Evolutionary conservation across 192 early-diverging fungal species (phyloP).

Genomic region (Umbelopsis sp.): DNA sequence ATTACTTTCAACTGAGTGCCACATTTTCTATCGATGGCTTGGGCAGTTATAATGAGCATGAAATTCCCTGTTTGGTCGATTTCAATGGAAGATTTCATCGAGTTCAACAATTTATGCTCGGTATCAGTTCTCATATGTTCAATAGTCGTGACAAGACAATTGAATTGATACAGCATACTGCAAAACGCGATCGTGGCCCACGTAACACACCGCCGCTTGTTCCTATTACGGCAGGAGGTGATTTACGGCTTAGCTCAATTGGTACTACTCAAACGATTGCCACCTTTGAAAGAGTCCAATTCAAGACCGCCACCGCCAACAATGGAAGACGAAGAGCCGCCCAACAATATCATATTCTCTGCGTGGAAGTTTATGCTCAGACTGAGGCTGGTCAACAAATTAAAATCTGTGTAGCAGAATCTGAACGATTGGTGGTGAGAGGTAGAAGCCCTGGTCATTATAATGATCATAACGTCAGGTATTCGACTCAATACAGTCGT

Average conservation of each 20-base stretch:
- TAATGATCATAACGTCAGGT: constrained; percentile 43
- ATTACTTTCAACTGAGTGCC: constrained; percentile 78
- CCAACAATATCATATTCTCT: constrained; percentile 86
- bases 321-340: constrained; percentile 88
- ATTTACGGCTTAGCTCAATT: constrained; percentile 33
- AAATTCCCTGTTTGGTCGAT: constrained; percentile 60
- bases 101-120: constrained; percentile 64
- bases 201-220: constrained; percentile 59
- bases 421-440: constrained; percentile 79
- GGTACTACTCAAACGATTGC: constrained; percentile 48
- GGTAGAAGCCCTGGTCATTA: constrained; percentile 92
- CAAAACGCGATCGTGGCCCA: constrained; percentile 87
- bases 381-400: constrained; percentile 51
- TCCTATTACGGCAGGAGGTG: constrained; percentile 45
- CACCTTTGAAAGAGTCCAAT: constrained; percentile 90
- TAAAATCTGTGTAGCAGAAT: constrained; percentile 62
- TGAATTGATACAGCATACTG: constrained; percentile 73
- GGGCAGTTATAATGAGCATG: constrained; percentile 35
- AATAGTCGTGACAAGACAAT: constrained; percentile 54
- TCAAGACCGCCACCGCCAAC: constrained; percentile 92
- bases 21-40: constrained; percentile 46
- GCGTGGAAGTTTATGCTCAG: constrained; percentile 71
- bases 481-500: constrained; percentile 5
- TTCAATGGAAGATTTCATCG: constrained; percentile 40
- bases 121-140: constrained; percentile 61